A percentile compares a stretch with the other conserved stretches of the same genome.
phyloP scores from a whole-genome alignment of 2,329 filamentous ascomycete species.

The Colletotrichum cuscutae region DNA sequence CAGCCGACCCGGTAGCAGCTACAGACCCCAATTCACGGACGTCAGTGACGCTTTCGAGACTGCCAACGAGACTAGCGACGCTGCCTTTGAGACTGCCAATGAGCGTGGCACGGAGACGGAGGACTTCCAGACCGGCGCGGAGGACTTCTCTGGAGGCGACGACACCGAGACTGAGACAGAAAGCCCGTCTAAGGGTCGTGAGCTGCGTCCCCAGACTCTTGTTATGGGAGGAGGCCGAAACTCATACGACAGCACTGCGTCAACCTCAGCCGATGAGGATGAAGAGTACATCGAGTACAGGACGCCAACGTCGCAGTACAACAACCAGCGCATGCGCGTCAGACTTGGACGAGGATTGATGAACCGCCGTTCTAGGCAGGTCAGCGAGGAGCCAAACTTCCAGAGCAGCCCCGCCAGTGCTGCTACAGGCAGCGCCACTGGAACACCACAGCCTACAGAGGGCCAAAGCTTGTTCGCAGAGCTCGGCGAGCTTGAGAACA shows the following conservation, averaged over 20 bases:
- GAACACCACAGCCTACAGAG: slow-evolving; percentile 57
- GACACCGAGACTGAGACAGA: slow-evolving; percentile 88
- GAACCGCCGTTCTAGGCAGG: slow-evolving; percentile 68
- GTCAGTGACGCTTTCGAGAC: slow-evolving; percentile 81
- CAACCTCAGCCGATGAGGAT: slow-evolving; percentile 80
- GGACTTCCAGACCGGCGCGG: slow-evolving; percentile 92
- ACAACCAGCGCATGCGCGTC: slow-evolving; percentile 76
- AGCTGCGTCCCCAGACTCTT: slow-evolving; percentile 54
- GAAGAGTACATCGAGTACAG: slow-evolving; percentile 62
- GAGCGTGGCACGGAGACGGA: slow-evolving; percentile 90
- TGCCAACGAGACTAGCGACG: slow-evolving; percentile 79
- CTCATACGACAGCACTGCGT: slow-evolving; percentile 89
- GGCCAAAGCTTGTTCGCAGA: slow-evolving; percentile 92
- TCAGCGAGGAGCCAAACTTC: slow-evolving; percentile 67
- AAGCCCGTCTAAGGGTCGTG: slow-evolving; percentile 57
- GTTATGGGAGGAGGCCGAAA: slow-evolving; percentile 62
- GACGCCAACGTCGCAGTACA: slow-evolving; percentile 70
- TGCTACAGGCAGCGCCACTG: slow-evolving; percentile 57
- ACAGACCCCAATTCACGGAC: slow-evolving; percentile 50
- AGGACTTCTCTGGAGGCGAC: slow-evolving; percentile 79
- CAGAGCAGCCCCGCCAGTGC: slow-evolving; percentile 70
- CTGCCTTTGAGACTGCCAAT: slow-evolving; percentile 75
- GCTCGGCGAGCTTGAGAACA: slow-evolving; percentile 81
- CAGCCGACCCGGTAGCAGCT: slow-evolving; percentile 31
- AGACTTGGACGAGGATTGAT: slow-evolving; percentile 73